Conservation (phyloP, 2,329 filamentous ascomycete species). For the Colletotrichum horii region DNA sequence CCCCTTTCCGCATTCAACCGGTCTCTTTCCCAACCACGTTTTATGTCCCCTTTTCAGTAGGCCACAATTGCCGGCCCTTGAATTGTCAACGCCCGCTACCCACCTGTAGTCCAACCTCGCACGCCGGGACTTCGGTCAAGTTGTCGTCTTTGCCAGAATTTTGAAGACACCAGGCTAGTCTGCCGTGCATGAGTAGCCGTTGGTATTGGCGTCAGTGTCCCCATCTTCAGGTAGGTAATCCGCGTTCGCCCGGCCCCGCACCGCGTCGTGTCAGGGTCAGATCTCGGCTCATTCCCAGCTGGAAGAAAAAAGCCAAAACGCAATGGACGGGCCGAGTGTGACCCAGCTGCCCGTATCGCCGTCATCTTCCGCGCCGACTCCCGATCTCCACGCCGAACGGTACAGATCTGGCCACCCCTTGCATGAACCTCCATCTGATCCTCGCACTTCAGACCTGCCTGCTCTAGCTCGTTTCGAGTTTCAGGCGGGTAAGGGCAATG, state of each 20-base stretch:
- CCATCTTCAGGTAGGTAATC: background rate
- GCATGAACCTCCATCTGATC: background rate
- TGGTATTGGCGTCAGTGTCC: background rate
- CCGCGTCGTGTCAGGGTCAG: background rate
- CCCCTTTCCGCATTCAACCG: background rate
- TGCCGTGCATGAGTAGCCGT: background rate
- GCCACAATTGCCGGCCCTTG: background rate
- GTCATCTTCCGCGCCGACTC: background rate
- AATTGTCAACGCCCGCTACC: background rate
- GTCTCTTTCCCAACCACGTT: background rate
- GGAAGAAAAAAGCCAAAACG: background rate
- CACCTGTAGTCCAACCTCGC: background rate
- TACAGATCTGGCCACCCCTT: background rate
- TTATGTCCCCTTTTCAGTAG: background rate
- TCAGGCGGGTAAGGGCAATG: slow-evolving; percentile 75
- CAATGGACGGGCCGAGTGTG: background rate
- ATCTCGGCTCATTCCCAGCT: background rate
- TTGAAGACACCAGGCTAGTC: background rate
- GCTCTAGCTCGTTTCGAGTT: slow-evolving; percentile 89
- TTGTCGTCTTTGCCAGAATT: background rate
- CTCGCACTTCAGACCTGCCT: slow-evolving; percentile 43
- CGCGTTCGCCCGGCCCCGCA: background rate
- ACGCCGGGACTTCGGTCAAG: background rate
- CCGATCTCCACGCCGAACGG: background rate
- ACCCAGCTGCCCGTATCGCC: background rate